Evolutionary conservation across 225 moss, liverwort and hornwort species (phyloP), one percentile per base, ranked within the genome.

Genomic region (Thuidium tamariscinum): DNA sequence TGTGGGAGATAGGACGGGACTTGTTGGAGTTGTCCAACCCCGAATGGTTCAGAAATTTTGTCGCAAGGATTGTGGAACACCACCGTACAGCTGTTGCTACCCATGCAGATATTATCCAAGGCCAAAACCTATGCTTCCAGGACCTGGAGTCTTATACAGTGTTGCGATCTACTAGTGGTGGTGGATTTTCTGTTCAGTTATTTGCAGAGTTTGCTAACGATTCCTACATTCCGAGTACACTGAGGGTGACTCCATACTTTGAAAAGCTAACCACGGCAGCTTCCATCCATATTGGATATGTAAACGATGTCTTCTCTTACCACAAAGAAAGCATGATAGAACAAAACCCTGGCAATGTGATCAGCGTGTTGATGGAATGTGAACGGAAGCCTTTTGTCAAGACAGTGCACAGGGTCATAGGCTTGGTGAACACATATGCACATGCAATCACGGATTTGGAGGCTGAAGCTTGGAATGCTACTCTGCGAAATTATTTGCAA

Each of bases 161-260:
- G 4, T 2, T 64, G 18, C 18, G n/a, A 4, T 32, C 4, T 32
- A 1, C 0, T 2, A 18, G 4, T 29, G 1, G 0, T 5, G 34
- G 9, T 64, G 64, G 1, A 3, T 0, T 2, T 17, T 2, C 16
- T 15, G 1, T 9, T 34, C n/a, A 34, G 0, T 0, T 19, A 10
- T 1, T 4, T 0, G 9, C 18, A 3, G 64, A 64, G 2, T 64
- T 64, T 18, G 64, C 64, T 9, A 18, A n/a, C 0, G 0, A 64
- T 18, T 9, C 18, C 5, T 64, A n/a, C 64, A 64, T 64, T n/a
- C 9, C n/a, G 0, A 4, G 18, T 18, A 5, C 3, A 4, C 4
- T 64, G 4, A 64, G 3, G 18, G 18, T 0, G 0, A 64, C 9
- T 64, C 18, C n/a, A 9, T 64, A 64, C 9, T 64, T 64, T 7